Base-by-base conservation (phyloP, 495 filamentous ascomycete genomes). In the Daldinia decipiens region DNA sequence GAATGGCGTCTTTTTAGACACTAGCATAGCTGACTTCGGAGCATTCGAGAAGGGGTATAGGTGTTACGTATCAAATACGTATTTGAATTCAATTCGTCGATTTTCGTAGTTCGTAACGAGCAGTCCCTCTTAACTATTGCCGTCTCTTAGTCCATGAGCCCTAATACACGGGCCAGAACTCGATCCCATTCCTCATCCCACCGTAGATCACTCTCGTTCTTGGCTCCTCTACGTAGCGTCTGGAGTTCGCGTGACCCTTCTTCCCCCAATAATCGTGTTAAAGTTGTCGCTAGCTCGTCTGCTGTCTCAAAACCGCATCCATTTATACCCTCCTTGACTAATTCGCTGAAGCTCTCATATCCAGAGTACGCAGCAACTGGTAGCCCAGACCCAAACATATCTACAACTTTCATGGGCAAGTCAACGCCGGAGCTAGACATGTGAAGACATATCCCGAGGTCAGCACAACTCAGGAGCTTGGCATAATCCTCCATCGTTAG, bases 331-430 rank as follows among this genome's bases (percentile, higher is more conserved):
- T 97, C 93, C 21, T 84, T 89, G 3, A 97, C 92, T 58, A 98
- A 79, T 80, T 98, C 94, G 19, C 87, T 85, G 87, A 95, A 97
- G 56, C 93, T 93, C 76, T 93, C 88, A 72, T 94, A 98, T 7
- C 84, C 85, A 21, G 81, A 84, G 87, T 93, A 97, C 21, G 93
- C 95, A 1, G 89, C 90, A 4, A 99, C 96, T 0, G 95, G 95
- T 57, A 99, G 79, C 0, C 95, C 95, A 0, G 93, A 90, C 0
- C 95, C 95, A 75, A 98, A 97, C 92, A 99, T 95, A 74, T 99
- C 95, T 5, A 99, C 94, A 7, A 99, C 94, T 80, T 99, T 99
- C 95, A 99, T 99, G 0, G 95, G 95, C 24, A 99, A 80, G 80
- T 99, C 95, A 0, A 99, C 93, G 3, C 95, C 95, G 50, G 93